A percentile compares a stretch with the other conserved stretches of the same genome.
Conservation (phyloP, 352 stramenopile genomes). For the Phytophthora fragariaefolia region DNA sequence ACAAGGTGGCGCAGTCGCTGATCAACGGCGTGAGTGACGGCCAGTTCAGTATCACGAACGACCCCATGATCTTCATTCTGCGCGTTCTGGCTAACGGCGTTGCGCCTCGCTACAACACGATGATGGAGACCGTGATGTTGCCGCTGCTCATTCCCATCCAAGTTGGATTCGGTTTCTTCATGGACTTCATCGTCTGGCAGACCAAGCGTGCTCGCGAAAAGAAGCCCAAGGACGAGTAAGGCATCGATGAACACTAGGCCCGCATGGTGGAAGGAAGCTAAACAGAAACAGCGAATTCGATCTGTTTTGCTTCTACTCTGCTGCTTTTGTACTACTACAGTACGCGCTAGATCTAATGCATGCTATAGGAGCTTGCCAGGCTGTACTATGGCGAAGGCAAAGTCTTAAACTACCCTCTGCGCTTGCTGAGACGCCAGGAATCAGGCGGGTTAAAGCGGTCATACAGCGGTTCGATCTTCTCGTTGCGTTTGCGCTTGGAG, state of each 20-base stretch:
- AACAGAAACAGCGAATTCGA: slow-evolving; percentile 8
- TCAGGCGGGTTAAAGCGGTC: slow-evolving; percentile 98
- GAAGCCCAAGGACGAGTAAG: slow-evolving; percentile 69
- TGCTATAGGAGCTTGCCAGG: neutral
- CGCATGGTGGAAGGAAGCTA: neutral
- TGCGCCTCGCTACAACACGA: slow-evolving; percentile 70
- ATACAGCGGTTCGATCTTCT: slow-evolving; percentile 99
- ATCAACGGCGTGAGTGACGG: slow-evolving; percentile 71
- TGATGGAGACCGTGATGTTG: slow-evolving; percentile 75
- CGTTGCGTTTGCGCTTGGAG: slow-evolving; percentile 97
- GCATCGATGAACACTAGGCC: neutral
- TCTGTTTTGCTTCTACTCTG: slow-evolving; percentile 17
- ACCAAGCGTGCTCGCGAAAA: slow-evolving; percentile 56
- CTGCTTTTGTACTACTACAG: slow-evolving; percentile 1
- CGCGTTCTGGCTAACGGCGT: slow-evolving; percentile 80
- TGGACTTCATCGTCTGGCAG: slow-evolving; percentile 79
- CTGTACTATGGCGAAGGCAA: neutral
- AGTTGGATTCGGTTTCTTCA: slow-evolving; percentile 78
- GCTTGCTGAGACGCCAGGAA: slow-evolving; percentile 96
- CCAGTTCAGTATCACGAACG: slow-evolving; percentile 85
- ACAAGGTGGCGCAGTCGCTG: slow-evolving; percentile 70
- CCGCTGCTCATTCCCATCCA: slow-evolving; percentile 72
- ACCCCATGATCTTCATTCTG: slow-evolving; percentile 76
- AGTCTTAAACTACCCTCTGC: slow-evolving; percentile 80
- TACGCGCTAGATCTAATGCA: neutral